phyloP scores from a whole-genome alignment of 495 filamentous ascomycete species.

The Aspergillus saccharolyticus region DNA sequence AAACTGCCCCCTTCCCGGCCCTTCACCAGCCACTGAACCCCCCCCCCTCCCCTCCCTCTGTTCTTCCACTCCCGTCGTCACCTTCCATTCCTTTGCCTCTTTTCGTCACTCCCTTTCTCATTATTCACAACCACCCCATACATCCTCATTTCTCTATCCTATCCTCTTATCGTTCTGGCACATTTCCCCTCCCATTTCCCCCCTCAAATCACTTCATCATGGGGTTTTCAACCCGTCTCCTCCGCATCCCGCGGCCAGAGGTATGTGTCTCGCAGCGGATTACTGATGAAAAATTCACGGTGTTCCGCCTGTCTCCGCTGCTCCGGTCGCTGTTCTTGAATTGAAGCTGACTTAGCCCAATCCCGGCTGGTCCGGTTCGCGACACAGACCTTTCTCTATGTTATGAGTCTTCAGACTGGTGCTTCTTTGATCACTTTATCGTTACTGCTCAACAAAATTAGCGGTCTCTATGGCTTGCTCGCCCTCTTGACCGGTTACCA shows the following conservation, averaged over 20 bases:
- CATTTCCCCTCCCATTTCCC: constrained; percentile 5
- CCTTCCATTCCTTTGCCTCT: constrained; percentile 19
- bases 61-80: constrained; percentile 1
- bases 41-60: constrained; percentile 6
- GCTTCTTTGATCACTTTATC: constrained; percentile 75
- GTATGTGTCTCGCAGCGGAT: constrained; percentile 27
- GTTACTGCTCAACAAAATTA: constrained; percentile 80
- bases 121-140: neutral
- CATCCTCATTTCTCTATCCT: neutral
- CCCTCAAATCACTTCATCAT: constrained; percentile 28
- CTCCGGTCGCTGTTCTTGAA: constrained; percentile 10
- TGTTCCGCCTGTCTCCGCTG: neutral
- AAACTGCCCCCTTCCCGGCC: neutral
- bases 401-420: constrained; percentile 80
- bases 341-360: constrained; percentile 11
- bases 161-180: constrained; percentile 2
- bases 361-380: constrained; percentile 21
- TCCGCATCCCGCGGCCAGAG: constrained; percentile 57
- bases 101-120: constrained; percentile 12
- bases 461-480: constrained; percentile 82
- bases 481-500: constrained; percentile 72
- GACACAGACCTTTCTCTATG: constrained; percentile 68
- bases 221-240: constrained; percentile 44
- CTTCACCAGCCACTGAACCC: constrained; percentile 17
- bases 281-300: neutral